phyloP scores from a whole-genome alignment of 257 asterid species.

The Euphrasia confusa region DNA sequence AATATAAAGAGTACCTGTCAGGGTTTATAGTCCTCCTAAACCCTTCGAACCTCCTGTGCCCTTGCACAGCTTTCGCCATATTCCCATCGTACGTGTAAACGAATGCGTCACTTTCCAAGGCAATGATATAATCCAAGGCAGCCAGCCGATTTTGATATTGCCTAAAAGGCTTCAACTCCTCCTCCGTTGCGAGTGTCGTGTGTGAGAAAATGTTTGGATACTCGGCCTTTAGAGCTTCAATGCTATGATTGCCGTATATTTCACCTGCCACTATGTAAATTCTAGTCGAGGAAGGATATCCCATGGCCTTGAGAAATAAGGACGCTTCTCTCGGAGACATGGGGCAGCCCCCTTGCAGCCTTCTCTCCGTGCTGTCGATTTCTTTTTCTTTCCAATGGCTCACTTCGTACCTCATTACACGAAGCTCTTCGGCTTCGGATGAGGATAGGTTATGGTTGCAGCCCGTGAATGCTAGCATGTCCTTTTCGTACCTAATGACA shows the following conservation, averaged over 20 bases:
- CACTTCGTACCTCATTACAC: conserved; percentile 70
- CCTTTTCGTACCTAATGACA: conserved; percentile 73
- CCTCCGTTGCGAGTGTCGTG: conserved; percentile 62
- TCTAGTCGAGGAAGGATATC: conserved; percentile 69
- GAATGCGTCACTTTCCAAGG: conserved; percentile 83
- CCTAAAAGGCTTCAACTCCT: conserved; percentile 59
- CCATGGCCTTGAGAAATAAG: conserved; percentile 83
- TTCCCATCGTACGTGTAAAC: conserved; percentile 92
- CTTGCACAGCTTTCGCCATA: conserved; percentile 98
- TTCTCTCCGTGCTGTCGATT: conserved; percentile 55
- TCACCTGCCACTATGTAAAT: conserved; percentile 91
- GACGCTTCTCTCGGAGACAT: conserved; percentile 96
- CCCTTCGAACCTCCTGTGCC: conserved; percentile 84
- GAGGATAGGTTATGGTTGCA: conserved; percentile 78
- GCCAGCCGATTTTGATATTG: conserved; percentile 89
- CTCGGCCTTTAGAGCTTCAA: conserved; percentile 64
- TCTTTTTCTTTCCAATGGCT: conserved; percentile 98
- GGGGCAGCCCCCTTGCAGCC: conserved; percentile 88
- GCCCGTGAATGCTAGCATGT: conserved; percentile 98
- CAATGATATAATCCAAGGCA: conserved; percentile 78
- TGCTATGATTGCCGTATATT: conserved; percentile 77
- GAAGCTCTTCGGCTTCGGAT: conserved; percentile 72
- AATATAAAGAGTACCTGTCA: conserved; percentile 47
- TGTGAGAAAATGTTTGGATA: conserved; percentile 78
- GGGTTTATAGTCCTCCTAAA: conserved; percentile 84